These are phyloP conservation scores for Blastobotrys proliferans DNA, from an alignment of 1,139 yeast species.

Conservation along the genomic window DNA sequence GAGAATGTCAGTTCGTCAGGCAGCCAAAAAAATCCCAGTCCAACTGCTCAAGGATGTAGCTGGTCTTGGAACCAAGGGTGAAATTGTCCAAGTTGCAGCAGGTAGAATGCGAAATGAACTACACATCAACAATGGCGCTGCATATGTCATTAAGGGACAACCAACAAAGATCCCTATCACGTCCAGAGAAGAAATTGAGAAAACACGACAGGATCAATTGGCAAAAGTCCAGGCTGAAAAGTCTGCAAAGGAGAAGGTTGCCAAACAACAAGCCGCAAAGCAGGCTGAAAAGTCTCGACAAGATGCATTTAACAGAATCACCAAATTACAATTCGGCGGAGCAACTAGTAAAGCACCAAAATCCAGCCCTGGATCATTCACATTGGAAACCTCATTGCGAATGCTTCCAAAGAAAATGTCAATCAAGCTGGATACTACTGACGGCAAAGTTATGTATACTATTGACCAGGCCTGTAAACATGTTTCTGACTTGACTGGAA, in stretches of 20 bases:
- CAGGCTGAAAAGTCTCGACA: slow-evolving; percentile 11
- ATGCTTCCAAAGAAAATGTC: slow-evolving; percentile 25
- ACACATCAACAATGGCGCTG: slow-evolving; percentile 69
- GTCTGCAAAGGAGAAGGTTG: slow-evolving; percentile 6
- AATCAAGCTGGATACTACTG: slow-evolving; percentile 14
- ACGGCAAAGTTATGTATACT: slow-evolving; percentile 15
- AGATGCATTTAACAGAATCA: slow-evolving; percentile 8
- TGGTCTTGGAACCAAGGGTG: slow-evolving; percentile 59
- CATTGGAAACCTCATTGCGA: slow-evolving; percentile 22
- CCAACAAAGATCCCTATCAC: slow-evolving; percentile 63
- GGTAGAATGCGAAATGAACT: slow-evolving; percentile 79
- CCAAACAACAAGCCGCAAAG: slow-evolving; percentile 11
- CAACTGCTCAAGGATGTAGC: slow-evolving; percentile 69
- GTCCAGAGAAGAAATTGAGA: slow-evolving; percentile 30
- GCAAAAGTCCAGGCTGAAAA: slow-evolving; percentile 15
- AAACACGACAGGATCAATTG: slow-evolving; percentile 10
- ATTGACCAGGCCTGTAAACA: slow-evolving; percentile 19
- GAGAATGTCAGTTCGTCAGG: neutral
- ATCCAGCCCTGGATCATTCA: slow-evolving; percentile 7
- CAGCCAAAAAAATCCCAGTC: slow-evolving; percentile 38
- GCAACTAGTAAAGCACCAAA: neutral
- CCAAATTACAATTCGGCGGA: slow-evolving; percentile 14
- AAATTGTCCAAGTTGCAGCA: slow-evolving; percentile 71
- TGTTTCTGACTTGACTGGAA: slow-evolving; percentile 22
- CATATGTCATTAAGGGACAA: slow-evolving; percentile 52